Percentiles rank a stretch among this genome's conserved stretches.
These are phyloP conservation scores for Chalciporus sphaerocephalus DNA, from an alignment of 768 basidiomycete genomes.

Conservation along the genomic window DNA sequence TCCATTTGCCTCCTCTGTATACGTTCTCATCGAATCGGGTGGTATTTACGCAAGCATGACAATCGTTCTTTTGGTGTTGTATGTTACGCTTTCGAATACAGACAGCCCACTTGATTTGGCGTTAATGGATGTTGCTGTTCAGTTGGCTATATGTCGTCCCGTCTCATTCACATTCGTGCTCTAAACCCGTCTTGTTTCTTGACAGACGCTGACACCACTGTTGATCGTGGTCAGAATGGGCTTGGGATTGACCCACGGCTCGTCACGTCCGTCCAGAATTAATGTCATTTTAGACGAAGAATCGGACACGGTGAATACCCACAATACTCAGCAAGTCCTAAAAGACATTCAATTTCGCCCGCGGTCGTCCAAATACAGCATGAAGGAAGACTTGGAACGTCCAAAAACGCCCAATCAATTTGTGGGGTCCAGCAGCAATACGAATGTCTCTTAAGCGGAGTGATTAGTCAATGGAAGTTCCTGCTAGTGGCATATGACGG, in stretches of 20 bases:
- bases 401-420: no score
- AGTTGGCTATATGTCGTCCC: slow-evolving; percentile 13
- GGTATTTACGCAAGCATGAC: slow-evolving; percentile 15
- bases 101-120: neutral
- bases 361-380: no score
- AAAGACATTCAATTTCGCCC: neutral
- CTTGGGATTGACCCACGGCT: neutral
- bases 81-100: slow-evolving; percentile 8
- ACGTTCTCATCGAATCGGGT: slow-evolving; percentile 17
- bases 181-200: neutral
- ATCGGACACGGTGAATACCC: neutral
- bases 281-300: no score
- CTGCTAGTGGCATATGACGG: no score
- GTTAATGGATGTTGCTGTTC: slow-evolving; percentile 14
- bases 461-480: no score
- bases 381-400: no score
- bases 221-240: slow-evolving; percentile 16
- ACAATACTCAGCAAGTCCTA: neutral
- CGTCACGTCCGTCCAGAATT: neutral
- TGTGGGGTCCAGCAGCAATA: no score
- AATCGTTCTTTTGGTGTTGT: slow-evolving; percentile 15
- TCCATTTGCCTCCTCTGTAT: slow-evolving; percentile 15
- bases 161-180: neutral
- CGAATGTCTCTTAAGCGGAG: no score
- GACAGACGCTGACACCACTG: slow-evolving; percentile 14